Evolutionary conservation across 768 basidiomycete species (phyloP).

Genomic region (Phanerodontia chrysosporium): DNA sequence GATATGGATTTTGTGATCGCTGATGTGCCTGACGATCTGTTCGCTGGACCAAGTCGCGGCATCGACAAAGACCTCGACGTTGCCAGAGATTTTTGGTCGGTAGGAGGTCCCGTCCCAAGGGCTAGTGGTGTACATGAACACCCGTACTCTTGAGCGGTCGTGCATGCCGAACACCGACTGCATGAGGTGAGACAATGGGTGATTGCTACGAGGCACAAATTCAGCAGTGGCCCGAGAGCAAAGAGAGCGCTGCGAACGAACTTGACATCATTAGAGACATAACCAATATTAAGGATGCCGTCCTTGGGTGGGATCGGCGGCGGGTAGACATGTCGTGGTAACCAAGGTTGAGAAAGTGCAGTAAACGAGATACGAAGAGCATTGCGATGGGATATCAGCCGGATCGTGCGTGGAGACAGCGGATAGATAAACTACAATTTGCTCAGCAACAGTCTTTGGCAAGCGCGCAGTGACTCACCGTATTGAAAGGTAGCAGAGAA

Average conservation of each 20-base stretch:
- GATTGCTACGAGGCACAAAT: conserved; percentile 32
- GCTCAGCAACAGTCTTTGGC: neutral
- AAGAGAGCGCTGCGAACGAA: conserved; percentile 17
- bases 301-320: conserved; percentile 37
- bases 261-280: conserved; percentile 46
- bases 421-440: conserved; percentile 42
- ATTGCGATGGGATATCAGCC: conserved; percentile 44
- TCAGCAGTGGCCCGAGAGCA: neutral
- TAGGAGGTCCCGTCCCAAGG: conserved; percentile 42
- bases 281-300: conserved; percentile 42
- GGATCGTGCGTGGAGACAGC: conserved; percentile 35
- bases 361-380: conserved; percentile 42
- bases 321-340: conserved; percentile 34
- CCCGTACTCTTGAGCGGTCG: conserved; percentile 33
- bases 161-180: conserved; percentile 46
- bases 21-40: conserved; percentile 36
- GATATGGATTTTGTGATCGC: conserved; percentile 42
- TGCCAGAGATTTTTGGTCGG: conserved; percentile 38
- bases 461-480: conserved; percentile 28
- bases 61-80: conserved; percentile 37
- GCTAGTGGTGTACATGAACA: conserved; percentile 46
- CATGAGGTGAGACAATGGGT: conserved; percentile 50
- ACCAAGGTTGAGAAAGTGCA: conserved; percentile 37
- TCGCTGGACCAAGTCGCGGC: conserved; percentile 35
- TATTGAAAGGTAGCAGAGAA: conserved; percentile 46